Base-by-base conservation (phyloP, 345 rosid species). In the Lagerstroemia speciosa region DNA sequence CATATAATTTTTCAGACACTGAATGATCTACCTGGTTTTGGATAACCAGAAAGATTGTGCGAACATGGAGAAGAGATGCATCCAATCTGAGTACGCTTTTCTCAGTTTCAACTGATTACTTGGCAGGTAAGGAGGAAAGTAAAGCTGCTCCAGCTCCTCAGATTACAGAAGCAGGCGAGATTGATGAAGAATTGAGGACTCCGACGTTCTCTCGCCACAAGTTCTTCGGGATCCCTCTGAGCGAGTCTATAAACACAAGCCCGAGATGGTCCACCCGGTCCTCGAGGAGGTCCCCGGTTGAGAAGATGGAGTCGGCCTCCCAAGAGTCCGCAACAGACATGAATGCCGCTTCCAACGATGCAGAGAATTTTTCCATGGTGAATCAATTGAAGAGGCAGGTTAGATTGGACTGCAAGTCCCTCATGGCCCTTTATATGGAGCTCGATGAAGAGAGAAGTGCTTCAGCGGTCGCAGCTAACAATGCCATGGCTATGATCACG, bases 401-500 rank as follows among this genome's bases (percentile, higher is more conserved):
- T 67, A 85, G 81, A 14, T 77, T 91, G 73, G 97, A 91, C 57
- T 81, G 89, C 46, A 93, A 89, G 86, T 91, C 97, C 17, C 74
- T 94, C 66, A 80, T 91, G 78, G 90, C 77, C 43, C 73, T 94
- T 67, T 91, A 84, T 82, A 91, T 94, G 91, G 96, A 91, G 77
- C 67, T 94, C 57, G 96, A 94, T 27, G 99, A 94, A 75, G 97
- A 94, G 79, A 80, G 93, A 75, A 91, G 73, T 26, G 95, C 96
- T 41, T 89, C 99, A 12, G 88, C 91, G 5, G 81, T 91, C 27
- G 99, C 92, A 41, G 99, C 98, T 11, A 89, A 88, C 70, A 89
- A 89, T 52, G 96, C 98, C 1, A 91, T 91, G 92, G 97, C 96
- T 29, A 94, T 94, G 96, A 91, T 91, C 73, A 91, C 95, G 0